Base-by-base conservation (phyloP, 805 yeast genomes). In the Nakazawaea ernobii region DNA sequence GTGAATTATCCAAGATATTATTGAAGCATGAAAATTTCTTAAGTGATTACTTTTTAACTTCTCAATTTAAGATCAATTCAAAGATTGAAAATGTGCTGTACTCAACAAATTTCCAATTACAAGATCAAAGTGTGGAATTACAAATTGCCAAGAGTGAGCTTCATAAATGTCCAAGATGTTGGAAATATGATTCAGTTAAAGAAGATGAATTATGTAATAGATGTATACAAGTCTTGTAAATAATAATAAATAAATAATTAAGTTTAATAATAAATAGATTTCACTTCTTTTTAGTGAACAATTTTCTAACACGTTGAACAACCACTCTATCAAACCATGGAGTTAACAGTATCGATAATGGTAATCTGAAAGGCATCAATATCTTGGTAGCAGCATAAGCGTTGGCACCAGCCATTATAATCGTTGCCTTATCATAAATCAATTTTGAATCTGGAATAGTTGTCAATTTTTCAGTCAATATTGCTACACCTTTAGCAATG, bases 91-190 rank as follows among this genome's bases (percentile, higher is more conserved):
- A 42, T 3, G 43, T 32, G 14, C 46, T 49, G 6, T 39, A 39
- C n/a, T 28, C 33, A 26, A 39, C 42, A 14, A n/a, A 24, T 7
- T 39, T 20, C 2, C 52, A 52, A 2, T 52, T 72, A 2, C 62
- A 56, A 7, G 69, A 61, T 2, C 56, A 55, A 8, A 59, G 44
- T 3, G 48, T 71, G 6, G 54, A 53, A 1, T 56, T 78, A 4
- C 52, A 61, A 2, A 73, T 84, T 2, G 63, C 70, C 46, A 56
- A 54, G 43, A 53, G 65, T 39, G 49, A 60, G 0, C 58, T 68
- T 1, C 66, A 67, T 45, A 90, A 90, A 58, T 94, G 99, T 61
- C 96, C 96, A 6, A 76, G 99, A 60, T 94, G 99, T 66, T 94
- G 99, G 99, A 87, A 87, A 58, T 81, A 67, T 59, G 77, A 77